Evolutionary conservation across 176 grass and related monocot species (phyloP).

Genomic region (Zizania latifolia): DNA sequence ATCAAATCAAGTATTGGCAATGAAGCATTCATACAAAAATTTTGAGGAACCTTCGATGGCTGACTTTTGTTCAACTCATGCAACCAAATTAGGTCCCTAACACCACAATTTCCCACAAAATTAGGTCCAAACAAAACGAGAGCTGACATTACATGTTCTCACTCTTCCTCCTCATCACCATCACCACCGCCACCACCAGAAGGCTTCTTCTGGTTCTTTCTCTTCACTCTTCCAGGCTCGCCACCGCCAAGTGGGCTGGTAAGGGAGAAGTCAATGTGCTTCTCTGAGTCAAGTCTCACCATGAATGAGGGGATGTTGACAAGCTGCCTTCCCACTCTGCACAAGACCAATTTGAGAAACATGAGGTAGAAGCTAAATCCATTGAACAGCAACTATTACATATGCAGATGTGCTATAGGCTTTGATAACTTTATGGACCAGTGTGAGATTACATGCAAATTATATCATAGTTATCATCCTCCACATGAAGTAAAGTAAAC

Average conservation of each 20-base stretch:
- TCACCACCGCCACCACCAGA: slow-evolving; percentile 42
- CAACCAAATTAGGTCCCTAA: slow-evolving; percentile 37
- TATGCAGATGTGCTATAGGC: not conserved
- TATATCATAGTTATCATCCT: not conserved
- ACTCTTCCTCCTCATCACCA: slow-evolving; percentile 55
- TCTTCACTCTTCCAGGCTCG: slow-evolving; percentile 65
- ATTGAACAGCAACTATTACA: not conserved
- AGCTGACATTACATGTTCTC: not conserved
- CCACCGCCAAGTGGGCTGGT: slow-evolving; percentile 65
- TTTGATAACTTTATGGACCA: not conserved
- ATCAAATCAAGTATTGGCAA: not conserved
- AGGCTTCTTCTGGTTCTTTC: slow-evolving; percentile 71
- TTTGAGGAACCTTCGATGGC: not conserved
- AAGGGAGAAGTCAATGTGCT: slow-evolving; percentile 73
- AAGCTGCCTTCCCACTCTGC: slow-evolving; percentile 69
- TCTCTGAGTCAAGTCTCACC: slow-evolving; percentile 66
- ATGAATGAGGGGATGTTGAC: slow-evolving; percentile 79
- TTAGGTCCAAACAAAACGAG: slow-evolving; percentile 38
- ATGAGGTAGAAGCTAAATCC: too few relatives aligned
- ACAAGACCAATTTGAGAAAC: not conserved
- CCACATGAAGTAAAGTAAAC: too few relatives aligned
- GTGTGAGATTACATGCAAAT: too few relatives aligned
- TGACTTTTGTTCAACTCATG: slow-evolving; percentile 12
- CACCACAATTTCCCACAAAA: slow-evolving; percentile 3
- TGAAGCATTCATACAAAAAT: not conserved